Percentiles rank a stretch among this genome's conserved stretches.
Conservation (phyloP, 2,329 filamentous ascomycete species). For the Claviceps fusiformis region DNA sequence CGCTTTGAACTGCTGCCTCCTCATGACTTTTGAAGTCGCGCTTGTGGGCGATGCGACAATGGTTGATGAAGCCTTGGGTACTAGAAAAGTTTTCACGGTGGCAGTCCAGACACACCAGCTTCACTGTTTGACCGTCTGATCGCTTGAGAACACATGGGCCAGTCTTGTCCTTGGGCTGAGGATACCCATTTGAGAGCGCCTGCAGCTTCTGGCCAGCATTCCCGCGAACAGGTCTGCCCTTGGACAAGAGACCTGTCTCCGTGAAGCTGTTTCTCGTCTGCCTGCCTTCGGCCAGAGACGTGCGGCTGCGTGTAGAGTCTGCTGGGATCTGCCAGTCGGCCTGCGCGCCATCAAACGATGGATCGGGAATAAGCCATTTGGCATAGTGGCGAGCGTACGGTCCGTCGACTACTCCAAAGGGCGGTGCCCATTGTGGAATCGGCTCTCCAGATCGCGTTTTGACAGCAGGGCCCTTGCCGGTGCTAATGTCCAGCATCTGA, state of each 20-base stretch:
- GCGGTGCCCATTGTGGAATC: conserved; percentile 64
- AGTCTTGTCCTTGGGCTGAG: conserved; percentile 64
- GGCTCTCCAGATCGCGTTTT: conserved; percentile 46
- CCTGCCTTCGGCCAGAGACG: conserved; percentile 49
- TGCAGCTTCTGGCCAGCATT: conserved; percentile 50
- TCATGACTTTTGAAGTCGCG: conserved; percentile 93
- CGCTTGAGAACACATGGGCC: conserved; percentile 77
- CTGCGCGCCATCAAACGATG: conserved; percentile 62
- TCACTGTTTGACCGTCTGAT: conserved; percentile 74
- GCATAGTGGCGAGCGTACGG: conserved; percentile 91
- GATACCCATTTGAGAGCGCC: conserved; percentile 55
- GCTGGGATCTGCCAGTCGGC: conserved; percentile 30
- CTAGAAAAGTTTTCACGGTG: conserved; percentile 85
- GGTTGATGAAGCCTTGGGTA: conserved; percentile 98
- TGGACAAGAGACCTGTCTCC: conserved; percentile 28
- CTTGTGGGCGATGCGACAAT: conserved; percentile 91
- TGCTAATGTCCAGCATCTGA: conserved; percentile 56
- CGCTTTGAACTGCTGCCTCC: conserved; percentile 77
- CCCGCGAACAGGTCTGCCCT: conserved; percentile 35
- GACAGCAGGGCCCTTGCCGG: conserved; percentile 60
- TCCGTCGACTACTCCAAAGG: conserved; percentile 82
- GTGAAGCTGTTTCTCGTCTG: conserved; percentile 62
- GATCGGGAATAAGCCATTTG: conserved; percentile 86
- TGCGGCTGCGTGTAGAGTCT: conserved; percentile 30
- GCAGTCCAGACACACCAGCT: conserved; percentile 82